Base-by-base conservation (phyloP, 2,329 filamentous ascomycete species). In the Calonectria pauciramosa region DNA sequence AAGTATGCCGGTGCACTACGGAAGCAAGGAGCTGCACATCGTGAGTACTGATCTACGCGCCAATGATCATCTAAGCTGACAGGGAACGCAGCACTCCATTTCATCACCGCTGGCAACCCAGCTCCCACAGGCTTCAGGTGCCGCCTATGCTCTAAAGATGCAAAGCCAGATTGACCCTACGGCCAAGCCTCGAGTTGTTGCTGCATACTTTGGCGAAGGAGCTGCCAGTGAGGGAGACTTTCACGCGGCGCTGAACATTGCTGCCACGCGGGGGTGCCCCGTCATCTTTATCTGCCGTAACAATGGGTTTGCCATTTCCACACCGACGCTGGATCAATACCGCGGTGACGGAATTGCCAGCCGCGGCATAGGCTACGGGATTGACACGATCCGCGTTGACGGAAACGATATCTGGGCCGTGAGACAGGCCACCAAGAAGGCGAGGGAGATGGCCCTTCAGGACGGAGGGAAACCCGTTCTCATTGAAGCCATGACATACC, bases 1-100 rank as follows among this genome's bases (percentile, higher is more conserved):
- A 76, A 99, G 98, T 82, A 99, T 99, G 97, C 97, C 97, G 0
- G 95, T 99, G 18, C 97, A 99, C 86, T 99, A 99, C 82, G 96
- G 96, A 60, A 96, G 94, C 84, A 91, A 90, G 72, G 93, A 95
- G 77, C 88, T 97, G 72, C 95, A 98, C 80, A 96, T 98, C 82
- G 94, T 96, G 83, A 83, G 91, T 87, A 26, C 1, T 52, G 26
- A 20, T 11, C 10, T 32, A 34, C 26, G n/a, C 13, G 7, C 63
- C 30, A 20, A 28, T 8, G 13, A 26, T 5, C 7, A 23, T n/a
- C 9, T 56, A 10, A 23, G 36, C 75, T 80, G 51, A 80, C 70
- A 26, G 26, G 16, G 9, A 23, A 14, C 1, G 32, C 70, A 94
- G 92, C 95, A 97, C 84, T 96, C 96, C 7, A 94, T 98, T 30